Evolutionary conservation across 2,329 filamentous ascomycete genomes (phyloP), one percentile per base, ranked within the genome.

Genomic region (Phaeosphaeriaceae sp.): DNA sequence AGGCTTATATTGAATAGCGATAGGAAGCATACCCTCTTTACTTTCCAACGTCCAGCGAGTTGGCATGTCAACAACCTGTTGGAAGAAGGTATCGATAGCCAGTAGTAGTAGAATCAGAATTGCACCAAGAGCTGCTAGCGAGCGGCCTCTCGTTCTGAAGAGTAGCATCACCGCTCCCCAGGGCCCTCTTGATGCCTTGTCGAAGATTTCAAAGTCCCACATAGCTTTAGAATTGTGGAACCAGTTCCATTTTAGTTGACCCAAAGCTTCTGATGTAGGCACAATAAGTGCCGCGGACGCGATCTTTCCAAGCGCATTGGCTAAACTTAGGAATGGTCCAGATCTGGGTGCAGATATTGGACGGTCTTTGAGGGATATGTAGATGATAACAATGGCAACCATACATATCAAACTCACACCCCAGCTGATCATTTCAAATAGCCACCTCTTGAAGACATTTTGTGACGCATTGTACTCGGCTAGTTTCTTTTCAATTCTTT

Each of bases 201-300:
- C 66, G 12, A 69, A 70, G 3, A 63, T 59, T n/a, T 71, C 65
- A 8, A 70, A 68, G 34, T 71, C 68, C 56, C 60, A 63, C 38
- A 70, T 61, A 2, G 52, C 54, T 4, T 42, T 55, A 1, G 61
- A 53, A 0, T 46, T 37, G 2, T 54, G 18, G 8, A 61, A 60
- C 63, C 66, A 68, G 8, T 49, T 50, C 59, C 67, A 70, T 37
- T 68, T 69, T 3, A 67, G 37, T 20, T 69, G 64, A 0, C 66
- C 64, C 0, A 69, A 46, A 1, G 59, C 63, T 48, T 69, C 64
- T 1, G 63, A 46, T 0, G 60, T 58, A 2, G 63, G 66, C 0
- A 67, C 26, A 3, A 66, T 56, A 0, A 68, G 49, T 7, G 61
- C 53, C 2, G 57, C 66, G 0, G 59, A 58, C 0, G 55, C 47